Conservation (phyloP, 495 filamentous ascomycete species). For the Aspergillus steynii region DNA sequence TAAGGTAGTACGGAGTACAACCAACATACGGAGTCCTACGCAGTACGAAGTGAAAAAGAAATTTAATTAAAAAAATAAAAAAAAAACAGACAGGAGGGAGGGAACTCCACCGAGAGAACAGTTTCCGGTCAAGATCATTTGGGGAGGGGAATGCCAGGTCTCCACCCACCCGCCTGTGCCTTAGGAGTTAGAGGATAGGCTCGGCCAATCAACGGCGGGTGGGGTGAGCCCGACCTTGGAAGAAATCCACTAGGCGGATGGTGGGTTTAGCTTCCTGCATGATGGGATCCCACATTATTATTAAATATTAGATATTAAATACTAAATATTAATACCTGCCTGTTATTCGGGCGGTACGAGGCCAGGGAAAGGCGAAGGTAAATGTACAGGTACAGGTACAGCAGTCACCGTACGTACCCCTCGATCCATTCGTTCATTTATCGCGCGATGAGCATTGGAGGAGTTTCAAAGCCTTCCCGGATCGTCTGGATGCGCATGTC, state of each 20-base stretch:
- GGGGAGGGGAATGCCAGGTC: conserved; percentile 14
- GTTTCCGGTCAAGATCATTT: conserved; percentile 9
- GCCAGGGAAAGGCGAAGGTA: too few species aligned
- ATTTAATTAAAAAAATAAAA: conserved; percentile 6
- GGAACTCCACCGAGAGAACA: not conserved
- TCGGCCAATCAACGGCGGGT: conserved; percentile 18
- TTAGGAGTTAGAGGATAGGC: conserved; percentile 16
- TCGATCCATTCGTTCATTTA: too few species aligned
- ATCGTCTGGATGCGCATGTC: too few species aligned
- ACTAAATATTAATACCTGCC: too few species aligned
- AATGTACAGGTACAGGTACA: too few species aligned
- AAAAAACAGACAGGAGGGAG: conserved; percentile 9
- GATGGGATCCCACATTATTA: conserved; percentile 11
- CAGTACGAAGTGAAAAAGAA: too few species aligned
- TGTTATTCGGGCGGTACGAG: not conserved
- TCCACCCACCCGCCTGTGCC: conserved; percentile 21
- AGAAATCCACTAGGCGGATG: conserved; percentile 13
- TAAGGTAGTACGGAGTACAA: not conserved
- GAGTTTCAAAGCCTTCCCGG: too few species aligned
- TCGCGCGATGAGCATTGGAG: too few species aligned
- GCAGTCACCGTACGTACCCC: too few species aligned
- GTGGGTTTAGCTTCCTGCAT: conserved; percentile 20
- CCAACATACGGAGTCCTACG: too few species aligned
- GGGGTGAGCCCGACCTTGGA: conserved; percentile 15
- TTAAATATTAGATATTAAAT: too few species aligned